These are phyloP conservation scores for Capsicum chinense DNA, from an alignment of 257 asterid genomes.

Conservation along the genomic window DNA sequence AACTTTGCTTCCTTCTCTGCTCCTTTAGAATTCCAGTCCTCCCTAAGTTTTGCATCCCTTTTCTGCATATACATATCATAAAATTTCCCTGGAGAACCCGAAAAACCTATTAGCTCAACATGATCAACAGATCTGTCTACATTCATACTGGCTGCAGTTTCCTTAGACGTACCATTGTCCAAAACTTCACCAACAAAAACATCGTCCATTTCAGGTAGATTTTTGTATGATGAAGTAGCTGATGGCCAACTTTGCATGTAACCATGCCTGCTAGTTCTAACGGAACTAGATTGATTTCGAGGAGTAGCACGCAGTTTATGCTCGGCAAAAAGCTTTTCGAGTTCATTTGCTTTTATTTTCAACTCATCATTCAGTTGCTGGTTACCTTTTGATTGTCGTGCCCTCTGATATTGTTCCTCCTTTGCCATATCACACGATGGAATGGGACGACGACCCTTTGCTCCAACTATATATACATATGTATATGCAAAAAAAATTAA, in stretches of 20 bases:
- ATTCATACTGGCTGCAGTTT: slow-evolving; percentile 23
- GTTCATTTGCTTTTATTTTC: slow-evolving; percentile 88
- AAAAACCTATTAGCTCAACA: slow-evolving; percentile 51
- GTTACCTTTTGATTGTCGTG: slow-evolving; percentile 72
- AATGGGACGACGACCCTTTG: too few species aligned
- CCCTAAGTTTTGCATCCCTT: slow-evolving; percentile 88
- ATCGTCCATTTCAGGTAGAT: slow-evolving; percentile 40
- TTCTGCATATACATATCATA: slow-evolving; percentile 74
- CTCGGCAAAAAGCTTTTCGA: slow-evolving; percentile 90
- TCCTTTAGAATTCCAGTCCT: slow-evolving; percentile 84
- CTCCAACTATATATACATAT: neutral
- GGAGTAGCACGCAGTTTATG: slow-evolving; percentile 61
- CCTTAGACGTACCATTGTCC: slow-evolving; percentile 39
- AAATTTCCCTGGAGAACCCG: slow-evolving; percentile 77
- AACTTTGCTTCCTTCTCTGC: slow-evolving; percentile 85
- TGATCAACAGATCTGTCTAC: slow-evolving; percentile 39
- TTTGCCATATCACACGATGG: slow-evolving; percentile 28
- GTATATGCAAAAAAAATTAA: neutral
- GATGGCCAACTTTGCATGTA: slow-evolving; percentile 51
- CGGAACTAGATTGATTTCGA: slow-evolving; percentile 65
- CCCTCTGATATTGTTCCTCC: slow-evolving; percentile 59
- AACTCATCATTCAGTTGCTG: slow-evolving; percentile 87
- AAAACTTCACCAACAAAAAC: slow-evolving; percentile 39
- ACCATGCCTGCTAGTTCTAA: slow-evolving; percentile 50
- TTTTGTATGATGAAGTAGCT: slow-evolving; percentile 41